These are phyloP conservation scores for Hevea brasiliensis DNA, from an alignment of 345 rosid genomes.

Conservation along the genomic window DNA sequence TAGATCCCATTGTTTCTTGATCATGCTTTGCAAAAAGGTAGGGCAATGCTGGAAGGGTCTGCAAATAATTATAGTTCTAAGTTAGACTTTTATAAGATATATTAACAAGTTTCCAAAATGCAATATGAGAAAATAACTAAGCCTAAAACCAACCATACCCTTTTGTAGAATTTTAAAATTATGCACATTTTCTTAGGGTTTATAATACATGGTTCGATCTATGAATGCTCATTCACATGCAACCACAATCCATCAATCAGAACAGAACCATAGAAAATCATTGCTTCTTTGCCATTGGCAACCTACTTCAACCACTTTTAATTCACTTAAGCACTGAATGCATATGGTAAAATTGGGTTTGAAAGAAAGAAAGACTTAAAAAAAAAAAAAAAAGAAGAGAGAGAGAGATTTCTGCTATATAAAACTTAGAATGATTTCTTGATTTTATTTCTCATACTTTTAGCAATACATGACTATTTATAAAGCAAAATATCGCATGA, in stretches of 20 bases:
- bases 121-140: too few relatives aligned
- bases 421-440: too few relatives aligned
- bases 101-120: not conserved
- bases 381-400: too few relatives aligned
- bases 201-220: not conserved
- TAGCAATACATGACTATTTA: too few relatives aligned
- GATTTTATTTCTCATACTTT: too few relatives aligned
- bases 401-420: too few relatives aligned
- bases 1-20: slow-evolving; percentile 31
- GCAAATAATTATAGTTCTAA: not conserved
- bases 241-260: not conserved
- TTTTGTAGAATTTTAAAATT: too few relatives aligned
- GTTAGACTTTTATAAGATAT: too few relatives aligned
- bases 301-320: not conserved
- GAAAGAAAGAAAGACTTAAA: too few relatives aligned
- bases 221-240: not conserved
- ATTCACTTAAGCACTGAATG: too few relatives aligned
- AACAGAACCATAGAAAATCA: not conserved
- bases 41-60: not conserved
- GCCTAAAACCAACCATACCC: not conserved
- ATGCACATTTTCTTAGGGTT: not conserved
- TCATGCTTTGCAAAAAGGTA: not conserved
- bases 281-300: not conserved
- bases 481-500: too few relatives aligned
- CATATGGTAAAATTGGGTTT: too few relatives aligned